phyloP scores from a whole-genome alignment of 2,329 filamentous ascomycete genomes.

The Colletotrichum lupini region DNA sequence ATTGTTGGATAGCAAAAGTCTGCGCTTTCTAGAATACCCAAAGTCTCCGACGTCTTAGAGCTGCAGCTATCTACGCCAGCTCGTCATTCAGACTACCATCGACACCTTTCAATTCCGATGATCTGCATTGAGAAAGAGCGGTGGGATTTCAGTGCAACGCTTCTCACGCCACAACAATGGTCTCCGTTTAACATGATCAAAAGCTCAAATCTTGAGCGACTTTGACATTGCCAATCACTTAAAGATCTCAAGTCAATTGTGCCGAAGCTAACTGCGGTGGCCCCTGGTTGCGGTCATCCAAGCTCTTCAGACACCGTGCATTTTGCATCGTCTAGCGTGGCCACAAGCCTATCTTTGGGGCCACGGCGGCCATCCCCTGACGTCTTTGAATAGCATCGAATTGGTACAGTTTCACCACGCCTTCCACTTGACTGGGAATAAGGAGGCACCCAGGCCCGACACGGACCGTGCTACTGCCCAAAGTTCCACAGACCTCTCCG shows the following conservation, averaged over 20 bases:
- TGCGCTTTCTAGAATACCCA: slow-evolving; percentile 18
- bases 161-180: slow-evolving; percentile 20
- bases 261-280: slow-evolving; percentile 14
- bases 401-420: neutral
- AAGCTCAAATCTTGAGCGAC: neutral
- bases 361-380: neutral
- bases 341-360: slow-evolving; percentile 6
- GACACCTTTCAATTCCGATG: slow-evolving; percentile 4
- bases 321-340: neutral
- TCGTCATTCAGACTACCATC: slow-evolving; percentile 26
- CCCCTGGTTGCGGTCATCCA: slow-evolving; percentile 7
- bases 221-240: neutral
- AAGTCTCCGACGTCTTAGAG: slow-evolving; percentile 19
- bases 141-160: slow-evolving; percentile 23
- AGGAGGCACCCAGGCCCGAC: slow-evolving; percentile 8
- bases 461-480: slow-evolving; percentile 16
- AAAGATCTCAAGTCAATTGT: neutral
- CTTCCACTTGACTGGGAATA: slow-evolving; percentile 1
- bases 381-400: neutral
- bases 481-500: slow-evolving; percentile 20
- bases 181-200: slow-evolving; percentile 6
- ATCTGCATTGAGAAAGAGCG: slow-evolving; percentile 33
- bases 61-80: slow-evolving; percentile 29
- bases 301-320: slow-evolving; percentile 13
- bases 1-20: slow-evolving; percentile 5